Evolutionary conservation across 257 asterid genomes (phyloP).

Genomic region (Fraxinus excelsior): DNA sequence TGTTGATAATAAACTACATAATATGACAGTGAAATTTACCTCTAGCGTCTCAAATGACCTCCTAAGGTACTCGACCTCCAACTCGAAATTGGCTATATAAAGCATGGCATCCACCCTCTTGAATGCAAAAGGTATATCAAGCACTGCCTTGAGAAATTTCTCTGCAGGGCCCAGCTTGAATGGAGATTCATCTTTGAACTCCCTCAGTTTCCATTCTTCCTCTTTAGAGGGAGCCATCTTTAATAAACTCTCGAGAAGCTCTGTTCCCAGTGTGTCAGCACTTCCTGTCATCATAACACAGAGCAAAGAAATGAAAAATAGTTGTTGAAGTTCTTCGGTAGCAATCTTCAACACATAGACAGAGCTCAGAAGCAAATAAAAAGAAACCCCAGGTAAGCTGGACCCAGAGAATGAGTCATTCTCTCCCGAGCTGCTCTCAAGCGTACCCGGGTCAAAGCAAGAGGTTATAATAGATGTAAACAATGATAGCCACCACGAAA

Average conservation of each 20-base stretch:
- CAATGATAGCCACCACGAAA: neutral
- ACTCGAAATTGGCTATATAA: constrained; percentile 64
- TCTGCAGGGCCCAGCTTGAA: constrained; percentile 71
- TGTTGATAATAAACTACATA: neutral
- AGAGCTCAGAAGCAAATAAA: neutral
- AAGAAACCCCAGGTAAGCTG: neutral
- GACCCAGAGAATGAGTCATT: neutral
- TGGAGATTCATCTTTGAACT: constrained; percentile 55
- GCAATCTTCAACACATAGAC: neutral
- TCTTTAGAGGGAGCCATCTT: constrained; percentile 86
- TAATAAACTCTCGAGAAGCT: constrained; percentile 68
- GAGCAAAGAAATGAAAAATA: neutral
- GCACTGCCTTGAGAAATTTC: constrained; percentile 73
- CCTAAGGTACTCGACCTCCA: constrained; percentile 67
- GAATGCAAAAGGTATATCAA: constrained; percentile 73
- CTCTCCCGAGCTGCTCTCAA: neutral
- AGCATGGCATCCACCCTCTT: constrained; percentile 84
- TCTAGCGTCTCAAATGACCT: constrained; percentile 70
- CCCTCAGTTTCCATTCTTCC: constrained; percentile 66
- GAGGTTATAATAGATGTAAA: neutral
- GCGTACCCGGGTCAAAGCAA: too few species aligned
- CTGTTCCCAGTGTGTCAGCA: constrained; percentile 62
- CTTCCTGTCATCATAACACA: constrained; percentile 47
- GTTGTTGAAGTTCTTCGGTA: neutral
- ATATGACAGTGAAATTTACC: constrained; percentile 43